Conservation (phyloP, 2,329 filamentous ascomycete species). For the Nemania sp. region DNA sequence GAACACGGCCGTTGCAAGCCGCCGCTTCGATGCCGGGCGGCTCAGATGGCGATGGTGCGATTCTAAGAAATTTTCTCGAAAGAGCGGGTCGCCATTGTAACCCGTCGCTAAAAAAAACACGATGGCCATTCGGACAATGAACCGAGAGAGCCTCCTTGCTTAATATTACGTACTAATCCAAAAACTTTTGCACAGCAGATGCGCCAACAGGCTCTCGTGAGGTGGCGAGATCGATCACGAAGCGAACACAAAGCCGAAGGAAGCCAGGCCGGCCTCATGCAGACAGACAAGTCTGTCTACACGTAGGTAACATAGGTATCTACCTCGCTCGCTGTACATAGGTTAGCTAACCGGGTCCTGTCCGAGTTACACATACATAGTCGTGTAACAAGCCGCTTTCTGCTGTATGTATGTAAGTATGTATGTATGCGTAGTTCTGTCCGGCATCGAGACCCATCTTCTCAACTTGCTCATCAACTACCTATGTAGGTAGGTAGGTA, state of each 20-base stretch:
- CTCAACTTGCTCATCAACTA: background rate
- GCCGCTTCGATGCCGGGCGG: constrained; percentile 28
- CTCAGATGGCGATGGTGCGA: constrained; percentile 28
- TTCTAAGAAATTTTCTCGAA: constrained; percentile 26
- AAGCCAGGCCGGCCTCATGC: constrained; percentile 32
- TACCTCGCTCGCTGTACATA: background rate
- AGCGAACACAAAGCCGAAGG: constrained; percentile 33
- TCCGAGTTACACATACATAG: background rate
- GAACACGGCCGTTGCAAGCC: constrained; percentile 21
- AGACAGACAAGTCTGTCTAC: constrained; percentile 1
- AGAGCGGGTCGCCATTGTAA: constrained; percentile 26
- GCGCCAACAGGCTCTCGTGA: background rate
- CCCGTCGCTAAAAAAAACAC: constrained; percentile 14
- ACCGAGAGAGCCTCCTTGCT: constrained; percentile 30
- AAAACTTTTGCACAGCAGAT: constrained; percentile 16
- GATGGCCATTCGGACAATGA: constrained; percentile 25
- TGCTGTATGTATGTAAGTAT: no score
- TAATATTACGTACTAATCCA: constrained; percentile 33
- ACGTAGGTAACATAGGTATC: background rate
- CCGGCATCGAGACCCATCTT: constrained; percentile 5
- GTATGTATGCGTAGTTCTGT: constrained; percentile 9
- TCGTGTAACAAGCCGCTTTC: constrained; percentile 5
- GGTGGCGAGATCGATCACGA: constrained; percentile 14
- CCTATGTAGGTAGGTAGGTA: constrained; percentile 3
- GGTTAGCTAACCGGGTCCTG: no score